Percentiles rank a stretch among this genome's conserved stretches.
These are phyloP conservation scores for Podaxis sp. DNA, from an alignment of 768 basidiomycete species.

Conservation along the genomic window DNA sequence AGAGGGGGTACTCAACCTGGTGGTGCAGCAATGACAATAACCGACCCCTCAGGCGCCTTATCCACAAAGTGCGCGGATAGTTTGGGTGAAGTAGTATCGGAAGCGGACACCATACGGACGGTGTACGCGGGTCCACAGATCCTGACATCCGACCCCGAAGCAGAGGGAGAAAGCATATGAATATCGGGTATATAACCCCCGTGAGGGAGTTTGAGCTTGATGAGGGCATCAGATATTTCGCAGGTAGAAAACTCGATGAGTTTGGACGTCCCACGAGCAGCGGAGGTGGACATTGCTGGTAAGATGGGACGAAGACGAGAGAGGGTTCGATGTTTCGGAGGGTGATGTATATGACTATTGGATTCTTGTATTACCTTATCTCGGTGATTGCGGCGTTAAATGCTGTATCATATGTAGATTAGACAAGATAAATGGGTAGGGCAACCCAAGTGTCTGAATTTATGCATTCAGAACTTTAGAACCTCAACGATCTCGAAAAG, in stretches of 20 bases:
- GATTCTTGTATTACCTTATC: not conserved
- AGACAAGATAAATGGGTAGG: not conserved
- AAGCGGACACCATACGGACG: conserved; percentile 69
- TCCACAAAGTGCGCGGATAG: conserved; percentile 79
- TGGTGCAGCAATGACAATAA: conserved; percentile 76
- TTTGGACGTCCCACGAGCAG: conserved; percentile 13
- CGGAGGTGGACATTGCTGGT: conserved; percentile 14
- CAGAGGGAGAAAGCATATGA: conserved; percentile 44
- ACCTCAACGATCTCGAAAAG: not conserved
- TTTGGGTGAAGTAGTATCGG: conserved; percentile 58
- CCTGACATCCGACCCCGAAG: conserved; percentile 24
- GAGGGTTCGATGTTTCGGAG: conserved; percentile 9
- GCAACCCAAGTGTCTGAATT: not conserved
- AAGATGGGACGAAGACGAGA: conserved; percentile 14
- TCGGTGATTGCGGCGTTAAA: conserved; percentile 5
- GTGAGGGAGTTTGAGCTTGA: conserved; percentile 67
- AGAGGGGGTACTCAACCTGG: conserved; percentile 39
- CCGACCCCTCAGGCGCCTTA: conserved; percentile 54
- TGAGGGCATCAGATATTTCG: conserved; percentile 85
- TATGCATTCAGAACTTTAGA: not conserved
- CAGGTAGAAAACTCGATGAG: conserved; percentile 56
- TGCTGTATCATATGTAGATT: not conserved
- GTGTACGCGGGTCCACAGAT: conserved; percentile 83
- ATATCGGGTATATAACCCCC: conserved; percentile 86
- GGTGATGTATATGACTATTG: not conserved